Percentiles rank a stretch among this genome's conserved stretches.
These are phyloP conservation scores for Axilococcus clingmanii DNA, from an alignment of 139 green algal genomes.

Conservation along the genomic window DNA sequence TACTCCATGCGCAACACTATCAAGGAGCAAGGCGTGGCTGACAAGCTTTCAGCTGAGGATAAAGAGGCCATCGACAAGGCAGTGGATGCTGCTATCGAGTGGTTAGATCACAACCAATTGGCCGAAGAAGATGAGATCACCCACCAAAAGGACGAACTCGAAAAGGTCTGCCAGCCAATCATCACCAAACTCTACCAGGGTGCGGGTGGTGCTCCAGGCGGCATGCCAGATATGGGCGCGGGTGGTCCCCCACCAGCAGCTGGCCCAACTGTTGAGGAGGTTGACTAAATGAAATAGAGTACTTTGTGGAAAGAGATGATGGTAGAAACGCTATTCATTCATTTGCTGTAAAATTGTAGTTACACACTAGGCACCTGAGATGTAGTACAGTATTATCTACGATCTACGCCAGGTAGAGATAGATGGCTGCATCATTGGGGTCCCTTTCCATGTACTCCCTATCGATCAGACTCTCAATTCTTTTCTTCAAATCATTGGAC, in stretches of 20 bases:
- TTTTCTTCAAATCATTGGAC: conserved; percentile 86
- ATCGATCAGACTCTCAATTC: conserved; percentile 97
- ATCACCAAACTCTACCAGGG: conserved; percentile 73
- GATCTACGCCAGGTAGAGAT: conserved; percentile 36
- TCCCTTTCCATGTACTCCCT: conserved; percentile 93
- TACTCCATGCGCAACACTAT: conserved; percentile 96
- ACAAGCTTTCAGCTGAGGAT: conserved; percentile 73
- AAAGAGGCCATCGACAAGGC: conserved; percentile 83
- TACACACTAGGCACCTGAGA: not conserved
- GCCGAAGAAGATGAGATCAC: conserved; percentile 87
- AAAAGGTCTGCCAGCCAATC: conserved; percentile 86
- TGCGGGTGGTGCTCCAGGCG: conserved; percentile 12
- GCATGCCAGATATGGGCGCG: conserved; percentile 13
- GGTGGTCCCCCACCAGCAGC: not conserved
- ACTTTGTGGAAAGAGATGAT: not conserved
- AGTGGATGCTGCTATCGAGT: conserved; percentile 77
- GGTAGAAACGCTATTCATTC: not conserved
- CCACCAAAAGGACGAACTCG: conserved; percentile 94
- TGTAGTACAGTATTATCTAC: no score
- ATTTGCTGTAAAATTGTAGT: conserved; percentile 1
- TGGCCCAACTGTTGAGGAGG: conserved; percentile 2
- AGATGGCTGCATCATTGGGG: conserved; percentile 41
- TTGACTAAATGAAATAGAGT: conserved; percentile 2
- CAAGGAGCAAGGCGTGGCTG: conserved; percentile 57
- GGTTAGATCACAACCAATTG: conserved; percentile 84